A percentile compares a stretch with the other conserved stretches of the same genome.
phyloP scores from a whole-genome alignment of 1,139 yeast genomes.

The Blastobotrys illinoisensis region DNA sequence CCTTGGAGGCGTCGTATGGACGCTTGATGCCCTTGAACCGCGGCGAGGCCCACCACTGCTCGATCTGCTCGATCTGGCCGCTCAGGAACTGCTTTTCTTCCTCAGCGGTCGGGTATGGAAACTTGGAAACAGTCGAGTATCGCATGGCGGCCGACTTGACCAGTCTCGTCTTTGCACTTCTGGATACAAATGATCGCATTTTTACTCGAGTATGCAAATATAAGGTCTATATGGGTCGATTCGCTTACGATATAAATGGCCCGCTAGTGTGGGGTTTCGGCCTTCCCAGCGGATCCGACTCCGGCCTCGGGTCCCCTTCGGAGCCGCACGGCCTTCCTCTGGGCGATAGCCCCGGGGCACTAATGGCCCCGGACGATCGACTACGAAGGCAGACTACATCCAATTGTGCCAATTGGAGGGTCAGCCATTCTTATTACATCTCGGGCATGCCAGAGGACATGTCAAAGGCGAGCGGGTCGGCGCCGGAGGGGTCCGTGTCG shows the following conservation, averaged over 20 bases:
- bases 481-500: not conserved
- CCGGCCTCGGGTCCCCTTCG: conserved; percentile 1
- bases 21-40: conserved; percentile 47
- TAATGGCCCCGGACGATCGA: not conserved
- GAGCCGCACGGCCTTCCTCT: not conserved
- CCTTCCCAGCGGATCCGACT: conserved; percentile 2
- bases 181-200: conserved; percentile 2
- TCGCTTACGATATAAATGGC: not conserved
- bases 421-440: too few relatives aligned
- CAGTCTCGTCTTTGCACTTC: not conserved
- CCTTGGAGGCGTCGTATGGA: conserved; percentile 49
- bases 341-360: too few relatives aligned
- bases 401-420: too few relatives aligned
- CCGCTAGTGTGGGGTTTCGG: not conserved
- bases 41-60: conserved; percentile 48
- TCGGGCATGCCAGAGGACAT: not conserved
- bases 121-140: conserved; percentile 30
- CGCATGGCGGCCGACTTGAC: not conserved
- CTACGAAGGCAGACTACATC: too few relatives aligned
- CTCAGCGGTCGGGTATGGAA: conserved; percentile 34
- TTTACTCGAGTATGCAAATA: not conserved
- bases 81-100: conserved; percentile 33
- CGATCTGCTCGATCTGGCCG: conserved; percentile 34
- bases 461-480: not conserved
- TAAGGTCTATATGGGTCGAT: not conserved